These are phyloP conservation scores for Epichloe gansuensis DNA, from an alignment of 2,329 filamentous ascomycete genomes.

Conservation along the genomic window DNA sequence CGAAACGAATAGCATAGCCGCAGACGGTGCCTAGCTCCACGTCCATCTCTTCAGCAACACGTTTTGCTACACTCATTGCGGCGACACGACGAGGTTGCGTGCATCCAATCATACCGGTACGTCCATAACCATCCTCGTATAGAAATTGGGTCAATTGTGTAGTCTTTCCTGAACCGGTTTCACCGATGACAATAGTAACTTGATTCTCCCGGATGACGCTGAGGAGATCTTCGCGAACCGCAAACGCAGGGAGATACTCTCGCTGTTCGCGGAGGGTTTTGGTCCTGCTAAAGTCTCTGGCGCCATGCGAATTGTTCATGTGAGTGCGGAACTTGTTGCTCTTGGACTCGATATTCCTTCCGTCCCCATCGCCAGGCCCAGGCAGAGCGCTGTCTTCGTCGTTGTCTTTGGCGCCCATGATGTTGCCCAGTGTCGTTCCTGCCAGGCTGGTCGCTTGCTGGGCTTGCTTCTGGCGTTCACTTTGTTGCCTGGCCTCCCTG, in stretches of 20 bases:
- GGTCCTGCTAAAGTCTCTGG: constrained; percentile 84
- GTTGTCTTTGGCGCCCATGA: constrained; percentile 91
- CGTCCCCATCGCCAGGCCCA: constrained; percentile 56
- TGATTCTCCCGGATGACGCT: constrained; percentile 93
- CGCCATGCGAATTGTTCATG: constrained; percentile 73
- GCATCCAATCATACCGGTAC: constrained; percentile 81
- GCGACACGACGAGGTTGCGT: constrained; percentile 94
- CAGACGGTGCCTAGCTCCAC: constrained; percentile 77
- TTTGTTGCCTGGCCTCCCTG: constrained; percentile 78
- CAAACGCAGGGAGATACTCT: constrained; percentile 89
- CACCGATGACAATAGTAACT: constrained; percentile 90
- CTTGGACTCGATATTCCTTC: constrained; percentile 34
- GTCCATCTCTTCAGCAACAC: constrained; percentile 97
- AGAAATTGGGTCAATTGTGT: constrained; percentile 95
- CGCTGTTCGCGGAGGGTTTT: constrained; percentile 85
- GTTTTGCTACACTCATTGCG: constrained; percentile 97
- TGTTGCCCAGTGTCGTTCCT: constrained; percentile 81
- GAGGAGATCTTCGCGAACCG: constrained; percentile 83
- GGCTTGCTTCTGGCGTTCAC: constrained; percentile 85
- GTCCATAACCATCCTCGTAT: constrained; percentile 87
- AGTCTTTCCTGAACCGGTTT: constrained; percentile 95
- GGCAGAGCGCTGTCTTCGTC: constrained; percentile 82
- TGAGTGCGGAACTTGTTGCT: constrained; percentile 75
- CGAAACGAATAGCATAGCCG: constrained; percentile 94
- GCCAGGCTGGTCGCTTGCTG: constrained; percentile 89